phyloP scores from a whole-genome alignment of 768 basidiomycete species.

The Hygrophorus pudorinus region DNA sequence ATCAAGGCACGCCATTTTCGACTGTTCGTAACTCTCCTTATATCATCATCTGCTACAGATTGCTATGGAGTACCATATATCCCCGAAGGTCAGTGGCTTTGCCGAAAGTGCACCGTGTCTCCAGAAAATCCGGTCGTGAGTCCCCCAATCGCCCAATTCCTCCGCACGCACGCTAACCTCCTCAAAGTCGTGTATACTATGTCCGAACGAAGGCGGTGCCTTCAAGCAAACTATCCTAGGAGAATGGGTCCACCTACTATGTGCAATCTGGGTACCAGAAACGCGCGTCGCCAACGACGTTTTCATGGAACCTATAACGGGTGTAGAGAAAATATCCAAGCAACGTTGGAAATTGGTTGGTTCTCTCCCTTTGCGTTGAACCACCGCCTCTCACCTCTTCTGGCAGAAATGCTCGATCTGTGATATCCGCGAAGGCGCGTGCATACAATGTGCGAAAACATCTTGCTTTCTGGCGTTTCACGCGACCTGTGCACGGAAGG shows the following conservation, averaged over 20 bases:
- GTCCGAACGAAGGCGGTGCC: constrained; percentile 94
- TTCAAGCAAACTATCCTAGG: constrained; percentile 94
- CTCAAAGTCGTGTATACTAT: constrained; percentile 79
- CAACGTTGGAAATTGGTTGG: constrained; percentile 90
- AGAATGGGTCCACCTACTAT: constrained; percentile 93
- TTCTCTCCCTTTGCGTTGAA: neutral
- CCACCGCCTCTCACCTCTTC: constrained; percentile 2
- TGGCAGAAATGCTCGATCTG: constrained; percentile 41
- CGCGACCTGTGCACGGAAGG: constrained; percentile 84
- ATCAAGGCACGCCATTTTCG: constrained; percentile 65
- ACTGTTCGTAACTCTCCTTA: neutral
- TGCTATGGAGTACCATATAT: constrained; percentile 99
- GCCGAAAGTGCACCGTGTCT: constrained; percentile 95
- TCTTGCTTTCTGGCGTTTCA: constrained; percentile 93
- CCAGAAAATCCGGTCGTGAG: constrained; percentile 93
- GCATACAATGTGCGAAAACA: constrained; percentile 89
- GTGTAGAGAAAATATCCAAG: constrained; percentile 79
- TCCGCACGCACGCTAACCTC: neutral
- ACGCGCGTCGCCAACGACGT: constrained; percentile 87
- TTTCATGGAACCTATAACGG: constrained; percentile 97
- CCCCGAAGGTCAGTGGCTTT: constrained; percentile 99
- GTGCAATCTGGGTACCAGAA: constrained; percentile 97
- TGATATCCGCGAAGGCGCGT: constrained; percentile 57
- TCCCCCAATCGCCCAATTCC: constrained; percentile 4
- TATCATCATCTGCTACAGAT: constrained; percentile 36